These are phyloP conservation scores for Linnemannia exigua DNA, from an alignment of 192 early-diverging fungal species.

Conservation along the genomic window DNA sequence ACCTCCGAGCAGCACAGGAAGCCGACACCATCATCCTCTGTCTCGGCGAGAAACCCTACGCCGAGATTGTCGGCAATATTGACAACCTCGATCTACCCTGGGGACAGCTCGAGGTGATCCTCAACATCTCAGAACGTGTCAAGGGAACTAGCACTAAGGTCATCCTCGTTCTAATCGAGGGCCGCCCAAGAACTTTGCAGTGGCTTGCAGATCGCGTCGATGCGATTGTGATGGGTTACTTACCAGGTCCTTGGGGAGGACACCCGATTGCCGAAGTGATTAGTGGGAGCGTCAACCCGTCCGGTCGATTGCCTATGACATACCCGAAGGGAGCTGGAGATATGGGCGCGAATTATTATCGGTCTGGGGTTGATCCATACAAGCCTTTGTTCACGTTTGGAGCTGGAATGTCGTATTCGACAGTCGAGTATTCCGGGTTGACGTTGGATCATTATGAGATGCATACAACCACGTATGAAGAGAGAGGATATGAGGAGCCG, in stretches of 20 bases:
- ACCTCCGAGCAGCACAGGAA: constrained; percentile 37
- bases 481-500: not conserved
- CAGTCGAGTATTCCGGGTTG: constrained; percentile 63
- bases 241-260: constrained; percentile 73
- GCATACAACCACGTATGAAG: constrained; percentile 22
- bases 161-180: constrained; percentile 65
- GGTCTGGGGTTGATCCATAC: constrained; percentile 56
- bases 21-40: constrained; percentile 69
- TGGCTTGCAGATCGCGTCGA: constrained; percentile 55
- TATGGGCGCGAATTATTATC: constrained; percentile 54
- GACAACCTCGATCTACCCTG: constrained; percentile 58
- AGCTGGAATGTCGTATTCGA: constrained; percentile 67
- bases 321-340: constrained; percentile 67
- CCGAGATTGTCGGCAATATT: constrained; percentile 71
- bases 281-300: constrained; percentile 69
- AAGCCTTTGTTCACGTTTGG: constrained; percentile 71
- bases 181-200: constrained; percentile 68
- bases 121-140: constrained; percentile 42
- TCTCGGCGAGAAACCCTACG: constrained; percentile 71
- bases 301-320: constrained; percentile 70
- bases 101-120: constrained; percentile 63
- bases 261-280: constrained; percentile 69
- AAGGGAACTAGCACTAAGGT: constrained; percentile 45
- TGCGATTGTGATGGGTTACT: constrained; percentile 64
- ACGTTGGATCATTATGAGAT: constrained; percentile 18